phyloP scores from a whole-genome alignment of 176 grass and related monocot genomes.

The Aegilops sharonensis region DNA sequence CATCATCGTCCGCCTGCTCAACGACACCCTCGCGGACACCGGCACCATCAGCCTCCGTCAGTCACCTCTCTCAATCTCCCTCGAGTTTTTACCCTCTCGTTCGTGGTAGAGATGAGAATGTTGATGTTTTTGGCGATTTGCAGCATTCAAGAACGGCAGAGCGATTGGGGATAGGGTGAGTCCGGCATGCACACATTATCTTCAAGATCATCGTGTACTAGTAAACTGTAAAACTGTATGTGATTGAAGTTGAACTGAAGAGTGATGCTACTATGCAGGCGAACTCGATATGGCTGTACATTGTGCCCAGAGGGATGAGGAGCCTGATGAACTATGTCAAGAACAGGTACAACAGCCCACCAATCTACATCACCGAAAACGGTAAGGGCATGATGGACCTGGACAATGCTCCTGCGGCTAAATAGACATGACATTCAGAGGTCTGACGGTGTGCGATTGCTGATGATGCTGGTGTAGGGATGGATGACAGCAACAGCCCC shows the following conservation, averaged over 20 bases:
- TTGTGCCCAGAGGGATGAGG: constrained; percentile 79
- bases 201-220: background rate
- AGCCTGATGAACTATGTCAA: constrained; percentile 95
- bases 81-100: background rate
- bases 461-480: constrained; percentile 44
- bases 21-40: constrained; percentile 69
- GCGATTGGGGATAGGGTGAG: constrained; percentile 70
- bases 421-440: background rate
- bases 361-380: constrained; percentile 89
- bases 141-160: constrained; percentile 67
- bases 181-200: background rate
- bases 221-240: background rate
- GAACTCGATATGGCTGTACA: constrained; percentile 83
- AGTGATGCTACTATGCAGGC: constrained; percentile 38
- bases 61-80: background rate
- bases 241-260: background rate
- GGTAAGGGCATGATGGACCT: constrained; percentile 27
- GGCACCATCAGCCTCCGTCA: constrained; percentile 81
- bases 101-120: background rate
- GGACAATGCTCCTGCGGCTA: background rate
- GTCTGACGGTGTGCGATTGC: background rate
- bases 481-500: constrained; percentile 74
- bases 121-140: constrained; percentile 4
- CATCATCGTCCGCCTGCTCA: constrained; percentile 47
- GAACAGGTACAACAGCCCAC: constrained; percentile 69